Conservation (phyloP, 768 basidiomycete species). For the Naganishia antarctica region DNA sequence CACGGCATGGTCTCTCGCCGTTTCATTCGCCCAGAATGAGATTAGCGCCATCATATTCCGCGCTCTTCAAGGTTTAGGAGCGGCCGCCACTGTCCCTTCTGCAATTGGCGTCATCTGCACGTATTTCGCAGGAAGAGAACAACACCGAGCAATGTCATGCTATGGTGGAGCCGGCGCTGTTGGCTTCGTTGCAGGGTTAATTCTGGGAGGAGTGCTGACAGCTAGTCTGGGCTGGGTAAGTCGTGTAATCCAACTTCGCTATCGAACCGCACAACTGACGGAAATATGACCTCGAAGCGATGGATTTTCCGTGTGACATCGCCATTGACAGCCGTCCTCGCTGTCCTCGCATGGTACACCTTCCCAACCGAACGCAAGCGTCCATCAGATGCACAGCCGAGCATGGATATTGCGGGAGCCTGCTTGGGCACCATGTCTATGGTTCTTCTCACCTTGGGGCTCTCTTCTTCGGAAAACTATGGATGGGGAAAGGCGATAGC, state of each 20-base stretch:
- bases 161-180: conserved; percentile 29
- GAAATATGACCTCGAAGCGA: background rate
- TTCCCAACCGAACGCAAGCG: conserved; percentile 22
- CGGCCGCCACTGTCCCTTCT: conserved; percentile 25
- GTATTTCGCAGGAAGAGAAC: conserved; percentile 26
- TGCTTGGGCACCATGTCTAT: conserved; percentile 25
- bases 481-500: conserved; percentile 28
- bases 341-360: conserved; percentile 20
- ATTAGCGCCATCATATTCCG: conserved; percentile 17
- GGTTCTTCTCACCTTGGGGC: conserved; percentile 29
- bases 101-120: conserved; percentile 29
- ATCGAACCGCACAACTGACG: background rate
- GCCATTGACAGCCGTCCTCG: conserved; percentile 4
- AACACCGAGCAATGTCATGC: conserved; percentile 22
- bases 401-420: conserved; percentile 31
- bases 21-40: conserved; percentile 19
- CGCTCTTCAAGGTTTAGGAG: conserved; percentile 25
- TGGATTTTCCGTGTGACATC: conserved; percentile 23
- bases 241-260: too few species aligned
- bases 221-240: conserved; percentile 14
- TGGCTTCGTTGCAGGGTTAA: conserved; percentile 23
- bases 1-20: conserved; percentile 13
- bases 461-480: conserved; percentile 17
- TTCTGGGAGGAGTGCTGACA: background rate
- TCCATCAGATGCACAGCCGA: conserved; percentile 3